A percentile compares a stretch with the other conserved stretches of the same genome.
phyloP scores from a whole-genome alignment of 441 rosid genomes.

The Eutrema salsugineum region DNA sequence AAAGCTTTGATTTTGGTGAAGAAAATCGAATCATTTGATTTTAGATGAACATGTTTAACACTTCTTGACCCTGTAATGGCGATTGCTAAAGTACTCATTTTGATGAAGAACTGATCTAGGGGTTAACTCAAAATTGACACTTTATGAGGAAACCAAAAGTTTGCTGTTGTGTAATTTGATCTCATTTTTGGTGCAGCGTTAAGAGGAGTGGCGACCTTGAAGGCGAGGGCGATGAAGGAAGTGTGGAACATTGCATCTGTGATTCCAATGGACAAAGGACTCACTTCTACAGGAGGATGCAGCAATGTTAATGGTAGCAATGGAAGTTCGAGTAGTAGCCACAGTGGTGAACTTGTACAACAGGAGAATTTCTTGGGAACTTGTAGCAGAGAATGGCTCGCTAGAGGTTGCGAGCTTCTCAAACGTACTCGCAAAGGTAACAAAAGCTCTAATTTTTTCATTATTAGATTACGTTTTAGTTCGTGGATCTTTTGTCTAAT shows the following conservation, averaged over 20 bases:
- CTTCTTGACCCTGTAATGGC: neutral
- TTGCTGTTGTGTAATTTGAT: neutral
- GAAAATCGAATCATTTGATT: neutral
- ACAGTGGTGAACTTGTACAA: conserved; percentile 64
- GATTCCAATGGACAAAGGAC: conserved; percentile 74
- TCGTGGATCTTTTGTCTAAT: neutral
- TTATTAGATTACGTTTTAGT: neutral
- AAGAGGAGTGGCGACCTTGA: conserved; percentile 83
- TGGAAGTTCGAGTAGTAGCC: conserved; percentile 55
- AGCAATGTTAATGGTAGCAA: conserved; percentile 42
- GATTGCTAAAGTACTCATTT: neutral
- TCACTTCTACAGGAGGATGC: conserved; percentile 37
- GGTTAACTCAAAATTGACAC: neutral
- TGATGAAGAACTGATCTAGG: neutral
- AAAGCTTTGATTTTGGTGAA: neutral
- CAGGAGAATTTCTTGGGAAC: conserved; percentile 78
- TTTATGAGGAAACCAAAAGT: neutral
- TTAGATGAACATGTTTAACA: neutral
- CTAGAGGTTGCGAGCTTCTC: conserved; percentile 85
- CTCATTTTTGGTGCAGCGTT: conserved; percentile 42
- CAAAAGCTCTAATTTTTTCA: neutral
- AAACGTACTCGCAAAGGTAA: conserved; percentile 89
- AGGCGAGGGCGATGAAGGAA: conserved; percentile 82
- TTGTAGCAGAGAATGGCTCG: conserved; percentile 76
- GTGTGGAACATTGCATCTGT: conserved; percentile 88